Evolutionary conservation across 352 stramenopile species (phyloP).

Genomic region (Pythium myriotylum): DNA sequence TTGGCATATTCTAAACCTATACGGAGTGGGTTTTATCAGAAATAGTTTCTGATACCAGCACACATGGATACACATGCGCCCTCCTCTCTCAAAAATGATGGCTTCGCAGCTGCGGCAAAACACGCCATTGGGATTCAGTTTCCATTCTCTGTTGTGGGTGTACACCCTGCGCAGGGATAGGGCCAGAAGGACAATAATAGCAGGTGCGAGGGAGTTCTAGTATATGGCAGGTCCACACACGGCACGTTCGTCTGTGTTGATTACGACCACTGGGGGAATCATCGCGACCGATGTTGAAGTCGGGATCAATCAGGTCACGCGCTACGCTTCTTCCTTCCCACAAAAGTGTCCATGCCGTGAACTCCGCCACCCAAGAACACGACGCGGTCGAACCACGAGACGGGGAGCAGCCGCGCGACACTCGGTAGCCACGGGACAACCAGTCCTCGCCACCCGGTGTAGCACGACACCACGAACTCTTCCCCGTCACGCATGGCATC

Average conservation of each 20-base stretch:
- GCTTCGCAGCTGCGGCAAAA: too few relatives aligned
- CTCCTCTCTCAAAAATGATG: too few relatives aligned
- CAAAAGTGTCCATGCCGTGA: constrained; percentile 79
- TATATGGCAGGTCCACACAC: too few relatives aligned
- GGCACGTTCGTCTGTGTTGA: not conserved
- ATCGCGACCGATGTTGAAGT: not conserved
- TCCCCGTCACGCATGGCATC: constrained; percentile 53
- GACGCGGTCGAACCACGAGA: constrained; percentile 52
- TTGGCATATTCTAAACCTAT: not conserved
- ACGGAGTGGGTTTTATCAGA: constrained; percentile 11
- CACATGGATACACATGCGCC: not conserved
- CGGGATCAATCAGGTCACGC: not conserved
- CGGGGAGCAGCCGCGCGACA: constrained; percentile 57
- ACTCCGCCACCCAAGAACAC: constrained; percentile 61
- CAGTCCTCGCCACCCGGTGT: constrained; percentile 51
- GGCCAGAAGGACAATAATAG: too few relatives aligned
- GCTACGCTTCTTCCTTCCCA: constrained; percentile 27
- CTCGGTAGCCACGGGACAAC: constrained; percentile 53
- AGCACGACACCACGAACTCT: constrained; percentile 70
- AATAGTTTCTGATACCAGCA: not conserved
- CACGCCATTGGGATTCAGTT: not conserved
- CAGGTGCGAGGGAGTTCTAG: too few relatives aligned
- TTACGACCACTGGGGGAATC: not conserved
- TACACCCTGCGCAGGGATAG: too few relatives aligned
- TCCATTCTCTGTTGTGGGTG: constrained; percentile 1